A percentile compares a stretch with the other conserved stretches of the same genome.
Evolutionary conservation across 257 asterid species (phyloP).

Genomic region (Asclepias syriaca): DNA sequence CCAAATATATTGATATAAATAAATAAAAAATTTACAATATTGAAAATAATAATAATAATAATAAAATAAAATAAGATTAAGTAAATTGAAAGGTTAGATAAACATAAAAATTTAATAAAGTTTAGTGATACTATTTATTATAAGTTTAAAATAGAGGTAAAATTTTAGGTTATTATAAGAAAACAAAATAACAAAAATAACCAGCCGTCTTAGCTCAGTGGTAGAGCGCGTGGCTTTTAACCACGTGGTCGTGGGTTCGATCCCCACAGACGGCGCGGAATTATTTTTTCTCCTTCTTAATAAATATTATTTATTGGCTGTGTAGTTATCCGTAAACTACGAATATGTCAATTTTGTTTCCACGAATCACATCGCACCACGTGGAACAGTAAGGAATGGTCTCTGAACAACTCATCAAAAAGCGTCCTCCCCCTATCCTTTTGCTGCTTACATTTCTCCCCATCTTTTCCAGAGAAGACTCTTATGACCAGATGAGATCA

Average conservation of each 20-base stretch:
- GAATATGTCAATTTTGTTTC: neutral
- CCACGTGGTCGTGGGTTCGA: constrained; percentile 59
- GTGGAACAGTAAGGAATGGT: constrained; percentile 8
- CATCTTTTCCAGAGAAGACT: neutral
- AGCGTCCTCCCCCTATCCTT: constrained; percentile 52
- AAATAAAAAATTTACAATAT: too few relatives aligned
- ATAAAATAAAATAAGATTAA: too few relatives aligned
- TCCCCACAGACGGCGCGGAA: constrained; percentile 39
- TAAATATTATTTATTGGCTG: too few relatives aligned
- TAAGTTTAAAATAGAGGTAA: too few relatives aligned
- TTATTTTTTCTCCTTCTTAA: too few relatives aligned
- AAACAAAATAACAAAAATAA: too few relatives aligned
- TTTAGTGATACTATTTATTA: too few relatives aligned
- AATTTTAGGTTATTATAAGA: too few relatives aligned
- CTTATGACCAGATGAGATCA: neutral
- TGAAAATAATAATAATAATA: too few relatives aligned
- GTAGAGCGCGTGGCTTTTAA: constrained; percentile 48
- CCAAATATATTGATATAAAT: too few relatives aligned
- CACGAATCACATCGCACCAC: constrained; percentile 8
- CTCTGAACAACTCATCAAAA: constrained; percentile 24
- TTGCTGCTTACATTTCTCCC: constrained; percentile 12
- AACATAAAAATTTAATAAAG: too few relatives aligned
- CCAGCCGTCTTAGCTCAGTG: constrained; percentile 14
- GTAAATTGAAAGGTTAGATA: too few relatives aligned
- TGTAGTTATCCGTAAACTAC: neutral